Percentiles rank a stretch among this genome's conserved stretches.
phyloP scores from a whole-genome alignment of 192 early-diverging fungal species.

The Coemansia guatemalensis region DNA sequence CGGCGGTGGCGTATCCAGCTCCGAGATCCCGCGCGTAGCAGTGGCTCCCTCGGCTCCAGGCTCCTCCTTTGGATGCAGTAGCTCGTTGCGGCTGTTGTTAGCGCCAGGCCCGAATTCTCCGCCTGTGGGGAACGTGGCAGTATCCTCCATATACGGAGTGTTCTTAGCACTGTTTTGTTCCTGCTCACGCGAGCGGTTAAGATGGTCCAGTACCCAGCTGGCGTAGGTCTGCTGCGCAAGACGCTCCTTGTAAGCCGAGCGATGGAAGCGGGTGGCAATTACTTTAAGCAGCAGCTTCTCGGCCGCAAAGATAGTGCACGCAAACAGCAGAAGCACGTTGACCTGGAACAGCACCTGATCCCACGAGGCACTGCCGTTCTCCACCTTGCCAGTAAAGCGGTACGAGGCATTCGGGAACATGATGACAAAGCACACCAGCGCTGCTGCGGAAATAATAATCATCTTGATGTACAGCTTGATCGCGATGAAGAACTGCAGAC shows the following conservation, averaged over 20 bases:
- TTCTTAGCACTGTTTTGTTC: conserved; percentile 15
- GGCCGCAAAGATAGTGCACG: conserved; percentile 50
- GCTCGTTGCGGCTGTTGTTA: conserved; percentile 38
- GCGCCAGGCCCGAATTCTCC: conserved; percentile 5
- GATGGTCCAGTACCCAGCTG: conserved; percentile 60
- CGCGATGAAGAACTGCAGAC: conserved; percentile 57
- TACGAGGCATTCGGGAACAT: conserved; percentile 56
- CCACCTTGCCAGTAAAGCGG: conserved; percentile 46
- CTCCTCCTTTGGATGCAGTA: conserved; percentile 12
- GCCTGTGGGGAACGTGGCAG: conserved; percentile 19
- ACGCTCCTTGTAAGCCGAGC: conserved; percentile 65
- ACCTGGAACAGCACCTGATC: conserved; percentile 57
- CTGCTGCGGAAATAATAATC: conserved; percentile 53
- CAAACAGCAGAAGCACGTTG: conserved; percentile 54
- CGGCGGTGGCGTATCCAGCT: conserved; percentile 27
- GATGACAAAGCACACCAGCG: conserved; percentile 55
- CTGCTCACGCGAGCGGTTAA: conserved; percentile 55
- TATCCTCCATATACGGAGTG: conserved; percentile 22
- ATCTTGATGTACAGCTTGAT: conserved; percentile 61
- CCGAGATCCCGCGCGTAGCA: background rate
- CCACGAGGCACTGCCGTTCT: conserved; percentile 43
- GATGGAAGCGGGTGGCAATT: conserved; percentile 65
- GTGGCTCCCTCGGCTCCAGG: background rate
- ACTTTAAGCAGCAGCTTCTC: conserved; percentile 66
- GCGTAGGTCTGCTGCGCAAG: conserved; percentile 60